Percentiles rank a stretch among this genome's conserved stretches.
These are phyloP conservation scores for Camellia oleifera DNA, from an alignment of 179 eudicot species.

Conservation along the genomic window DNA sequence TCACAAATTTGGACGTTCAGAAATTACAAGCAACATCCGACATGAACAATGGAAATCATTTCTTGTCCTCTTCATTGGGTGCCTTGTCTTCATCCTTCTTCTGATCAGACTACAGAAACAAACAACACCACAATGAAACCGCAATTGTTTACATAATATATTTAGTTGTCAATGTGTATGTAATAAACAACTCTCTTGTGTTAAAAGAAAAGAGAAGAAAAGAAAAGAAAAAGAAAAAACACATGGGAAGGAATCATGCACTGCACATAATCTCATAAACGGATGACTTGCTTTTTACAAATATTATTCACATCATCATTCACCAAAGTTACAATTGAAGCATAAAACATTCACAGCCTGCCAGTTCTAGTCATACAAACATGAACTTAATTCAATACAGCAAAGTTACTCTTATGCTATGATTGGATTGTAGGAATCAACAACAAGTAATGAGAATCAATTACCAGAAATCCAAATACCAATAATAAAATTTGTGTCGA, in stretches of 20 bases:
- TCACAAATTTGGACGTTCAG: not conserved
- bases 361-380: not conserved
- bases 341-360: not conserved
- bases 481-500: too few species aligned
- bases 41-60: constrained; percentile 26
- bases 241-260: not conserved
- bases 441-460: not conserved
- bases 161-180: not conserved
- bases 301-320: not conserved
- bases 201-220: not conserved
- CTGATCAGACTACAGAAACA: constrained; percentile 31
- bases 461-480: too few species aligned
- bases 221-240: too few species aligned
- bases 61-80: constrained; percentile 69
- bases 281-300: not conserved
- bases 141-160: not conserved
- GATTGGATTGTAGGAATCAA: not conserved
- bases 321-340: not conserved
- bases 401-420: not conserved
- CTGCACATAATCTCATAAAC: not conserved
- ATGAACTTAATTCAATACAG: not conserved
- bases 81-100: constrained; percentile 75
- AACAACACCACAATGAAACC: not conserved
- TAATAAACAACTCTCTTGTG: not conserved
- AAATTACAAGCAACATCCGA: not conserved